Evolutionary conservation across 2,329 filamentous ascomycete species (phyloP), one percentile per base, ranked within the genome.

Genomic region (Curvularia eragrostidis): DNA sequence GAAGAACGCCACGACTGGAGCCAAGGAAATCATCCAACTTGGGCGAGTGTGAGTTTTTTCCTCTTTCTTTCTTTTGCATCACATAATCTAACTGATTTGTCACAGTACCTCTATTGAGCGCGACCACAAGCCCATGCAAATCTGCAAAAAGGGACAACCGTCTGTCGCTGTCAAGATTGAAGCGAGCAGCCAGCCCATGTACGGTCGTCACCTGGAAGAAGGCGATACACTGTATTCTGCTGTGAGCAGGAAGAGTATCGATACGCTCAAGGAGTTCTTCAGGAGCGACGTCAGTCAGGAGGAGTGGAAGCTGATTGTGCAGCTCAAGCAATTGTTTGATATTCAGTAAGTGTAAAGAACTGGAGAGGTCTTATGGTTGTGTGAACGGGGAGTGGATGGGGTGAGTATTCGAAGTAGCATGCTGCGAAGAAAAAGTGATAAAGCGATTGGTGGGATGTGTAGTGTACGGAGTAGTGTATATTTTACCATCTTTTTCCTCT

Each of bases 161-260:
- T 96, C 93, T 1, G 96, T 99, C 9, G 95, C 95, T 19, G 84
- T 99, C 82, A 99, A 99, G 84, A 96, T 99, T 71, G 96, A 99
- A 81, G 94, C 93, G 52, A 81, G 89, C 57, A 91, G 94, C 76
- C 95, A 99, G 82, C 96, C 95, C 15, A 87, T 90, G 58, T 99
- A 99, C 75, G 95, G 95, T 57, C 90, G 95, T 60, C 95, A 99
- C 63, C 86, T 99, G 49, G 95, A 99, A 78, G 94, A 99, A 77
- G 87, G 87, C 63, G 95, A 99, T 76, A 84, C 81, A 1, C 84
- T 99, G 13, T 98, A 97, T 85, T 94, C 90, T 65, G 83, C 90
- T 59, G 92, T 99, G 70, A 95, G 91, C 42, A 86, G 95, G 67
- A 84, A 87, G 67, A 95, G 90, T 72, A 99, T 99, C 77, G 91